phyloP scores from a whole-genome alignment of 768 basidiomycete species.

The Mycena venus region DNA sequence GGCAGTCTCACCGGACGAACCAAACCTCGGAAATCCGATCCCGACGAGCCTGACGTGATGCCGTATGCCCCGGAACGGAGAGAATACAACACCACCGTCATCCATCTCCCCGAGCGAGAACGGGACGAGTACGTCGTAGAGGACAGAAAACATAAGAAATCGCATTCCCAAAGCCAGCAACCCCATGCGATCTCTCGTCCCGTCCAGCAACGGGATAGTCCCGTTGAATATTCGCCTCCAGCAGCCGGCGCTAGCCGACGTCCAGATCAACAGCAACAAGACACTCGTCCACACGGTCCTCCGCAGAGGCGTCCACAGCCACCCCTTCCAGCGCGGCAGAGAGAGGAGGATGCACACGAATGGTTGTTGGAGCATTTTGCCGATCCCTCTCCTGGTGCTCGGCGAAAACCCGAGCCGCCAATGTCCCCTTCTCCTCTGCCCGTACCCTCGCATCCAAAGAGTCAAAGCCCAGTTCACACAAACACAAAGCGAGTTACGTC shows the following conservation, averaged over 20 bases:
- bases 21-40: conserved; percentile 59
- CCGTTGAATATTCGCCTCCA: conserved; percentile 1
- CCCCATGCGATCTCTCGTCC: background rate
- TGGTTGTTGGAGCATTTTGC: conserved; percentile 71
- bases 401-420: conserved; percentile 22
- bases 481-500: conserved; percentile 36
- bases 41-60: conserved; percentile 38
- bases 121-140: conserved; percentile 26
- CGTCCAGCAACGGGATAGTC: no score
- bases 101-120: conserved; percentile 29
- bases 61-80: conserved; percentile 29
- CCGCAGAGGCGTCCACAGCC: conserved; percentile 22
- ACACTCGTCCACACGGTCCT: conserved; percentile 14
- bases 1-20: conserved; percentile 62
- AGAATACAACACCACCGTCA: conserved; percentile 29
- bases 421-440: conserved; percentile 40
- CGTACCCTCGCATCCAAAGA: conserved; percentile 42
- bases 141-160: conserved; percentile 23
- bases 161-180: conserved; percentile 13
- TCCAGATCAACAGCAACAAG: conserved; percentile 21
- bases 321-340: conserved; percentile 25
- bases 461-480: conserved; percentile 42
- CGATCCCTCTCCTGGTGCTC: conserved; percentile 43
- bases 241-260: conserved; percentile 19
- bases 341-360: conserved; percentile 69